A percentile compares a stretch with the other conserved stretches of the same genome.
These are phyloP conservation scores for Coelastrella sp. DNA, from an alignment of 139 green algal genomes.

Conservation along the genomic window DNA sequence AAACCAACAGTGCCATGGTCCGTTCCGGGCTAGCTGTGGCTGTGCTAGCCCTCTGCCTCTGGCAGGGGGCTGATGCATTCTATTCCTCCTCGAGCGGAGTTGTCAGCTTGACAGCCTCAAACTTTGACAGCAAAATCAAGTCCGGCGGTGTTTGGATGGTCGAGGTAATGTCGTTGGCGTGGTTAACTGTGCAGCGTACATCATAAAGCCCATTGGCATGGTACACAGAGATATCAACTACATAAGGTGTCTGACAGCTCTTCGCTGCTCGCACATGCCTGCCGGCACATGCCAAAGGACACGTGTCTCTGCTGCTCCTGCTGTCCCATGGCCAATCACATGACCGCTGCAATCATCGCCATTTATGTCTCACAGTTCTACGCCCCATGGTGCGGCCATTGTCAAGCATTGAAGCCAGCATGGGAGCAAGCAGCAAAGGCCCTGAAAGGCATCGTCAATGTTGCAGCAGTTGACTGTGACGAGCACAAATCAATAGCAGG, in stretches of 20 bases:
- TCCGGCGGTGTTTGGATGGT: constrained; percentile 57
- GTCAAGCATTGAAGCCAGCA: constrained; percentile 54
- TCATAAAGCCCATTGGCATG: no score
- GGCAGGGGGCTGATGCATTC: constrained; percentile 39
- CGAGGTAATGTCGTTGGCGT: constrained; percentile 46
- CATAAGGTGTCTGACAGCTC: no score
- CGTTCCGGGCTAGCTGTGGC: background rate
- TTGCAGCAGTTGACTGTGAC: constrained; percentile 83
- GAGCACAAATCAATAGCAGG: constrained; percentile 65
- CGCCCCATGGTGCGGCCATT: constrained; percentile 65
- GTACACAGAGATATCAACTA: no score
- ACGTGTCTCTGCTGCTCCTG: background rate
- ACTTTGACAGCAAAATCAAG: constrained; percentile 69
- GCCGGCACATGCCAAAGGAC: background rate
- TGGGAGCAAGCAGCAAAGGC: constrained; percentile 76
- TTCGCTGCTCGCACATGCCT: background rate
- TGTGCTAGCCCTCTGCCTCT: constrained; percentile 1
- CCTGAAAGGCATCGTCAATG: constrained; percentile 77
- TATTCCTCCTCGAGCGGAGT: constrained; percentile 53
- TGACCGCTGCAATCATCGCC: background rate
- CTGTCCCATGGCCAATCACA: background rate
- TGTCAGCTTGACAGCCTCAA: constrained; percentile 53
- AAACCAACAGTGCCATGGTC: background rate
- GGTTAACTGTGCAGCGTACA: background rate
- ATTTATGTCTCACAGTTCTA: constrained; percentile 65